Percentiles rank a stretch among this genome's conserved stretches.
Evolutionary conservation across 305 asterid genomes (phyloP).

Genomic region (Fraxinus nigra): DNA sequence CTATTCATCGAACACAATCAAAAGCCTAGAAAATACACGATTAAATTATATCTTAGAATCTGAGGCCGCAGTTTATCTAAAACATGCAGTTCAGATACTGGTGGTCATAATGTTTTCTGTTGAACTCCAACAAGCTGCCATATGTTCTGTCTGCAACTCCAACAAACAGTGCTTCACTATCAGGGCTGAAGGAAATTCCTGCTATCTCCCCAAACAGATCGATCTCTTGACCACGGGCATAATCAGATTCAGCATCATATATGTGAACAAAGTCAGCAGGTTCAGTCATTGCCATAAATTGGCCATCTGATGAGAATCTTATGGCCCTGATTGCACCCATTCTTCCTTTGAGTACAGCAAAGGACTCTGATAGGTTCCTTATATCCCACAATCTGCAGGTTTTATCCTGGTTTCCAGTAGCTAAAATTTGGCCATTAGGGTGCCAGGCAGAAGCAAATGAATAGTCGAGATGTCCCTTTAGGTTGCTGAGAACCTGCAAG

Average conservation of each 20-base stretch:
- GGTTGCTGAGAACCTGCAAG: slow-evolving; percentile 45
- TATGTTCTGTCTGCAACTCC: slow-evolving; percentile 47
- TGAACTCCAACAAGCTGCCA: slow-evolving; percentile 71
- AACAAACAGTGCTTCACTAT: slow-evolving; percentile 40
- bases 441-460: slow-evolving; percentile 81
- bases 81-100: slow-evolving; percentile 39
- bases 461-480: slow-evolving; percentile 69
- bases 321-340: slow-evolving; percentile 71
- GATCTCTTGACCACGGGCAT: slow-evolving; percentile 52
- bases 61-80: slow-evolving; percentile 11
- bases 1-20: background rate
- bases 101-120: slow-evolving; percentile 31
- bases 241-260: slow-evolving; percentile 46
- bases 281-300: slow-evolving; percentile 77
- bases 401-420: slow-evolving; percentile 81
- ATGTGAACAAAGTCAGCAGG: slow-evolving; percentile 78
- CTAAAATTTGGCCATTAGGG: slow-evolving; percentile 58
- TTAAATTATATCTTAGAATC: background rate
- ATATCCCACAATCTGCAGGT: slow-evolving; percentile 77
- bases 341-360: slow-evolving; percentile 54
- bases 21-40: background rate
- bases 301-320: slow-evolving; percentile 64
- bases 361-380: slow-evolving; percentile 53
- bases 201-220: slow-evolving; percentile 74
- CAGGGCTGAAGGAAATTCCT: slow-evolving; percentile 70